phyloP scores from a whole-genome alignment of 2,329 filamentous ascomycete genomes.

The Curvularia sp. region DNA sequence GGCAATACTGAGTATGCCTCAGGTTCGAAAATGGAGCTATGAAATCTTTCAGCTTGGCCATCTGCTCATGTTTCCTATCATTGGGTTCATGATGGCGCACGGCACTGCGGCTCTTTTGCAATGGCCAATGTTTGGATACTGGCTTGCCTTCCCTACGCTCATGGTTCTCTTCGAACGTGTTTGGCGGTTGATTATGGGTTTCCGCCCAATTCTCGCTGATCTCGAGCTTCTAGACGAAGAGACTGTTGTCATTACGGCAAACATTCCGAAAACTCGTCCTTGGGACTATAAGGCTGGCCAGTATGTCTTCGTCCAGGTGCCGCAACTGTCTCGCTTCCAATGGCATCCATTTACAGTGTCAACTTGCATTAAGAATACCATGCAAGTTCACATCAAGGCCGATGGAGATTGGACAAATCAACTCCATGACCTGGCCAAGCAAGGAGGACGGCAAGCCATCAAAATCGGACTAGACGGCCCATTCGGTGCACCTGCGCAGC shows the following conservation, averaged over 20 bases:
- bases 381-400: slow-evolving; percentile 65
- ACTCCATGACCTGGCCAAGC: slow-evolving; percentile 54
- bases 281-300: slow-evolving; percentile 65
- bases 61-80: slow-evolving; percentile 65
- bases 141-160: slow-evolving; percentile 61
- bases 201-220: slow-evolving; percentile 58
- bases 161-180: slow-evolving; percentile 59
- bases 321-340: slow-evolving; percentile 60
- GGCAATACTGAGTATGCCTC: slow-evolving; percentile 58
- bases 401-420: slow-evolving; percentile 64
- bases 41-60: slow-evolving; percentile 65
- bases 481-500: slow-evolving; percentile 64
- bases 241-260: slow-evolving; percentile 59
- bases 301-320: slow-evolving; percentile 65
- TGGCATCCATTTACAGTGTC: slow-evolving; percentile 69
- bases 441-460: slow-evolving; percentile 49
- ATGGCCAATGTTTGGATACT: slow-evolving; percentile 64
- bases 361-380: slow-evolving; percentile 59
- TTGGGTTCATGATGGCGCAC: slow-evolving; percentile 63
- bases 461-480: slow-evolving; percentile 64
- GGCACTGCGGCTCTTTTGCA: slow-evolving; percentile 60
- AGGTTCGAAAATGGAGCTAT: slow-evolving; percentile 60
- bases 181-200: slow-evolving; percentile 56
- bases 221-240: slow-evolving; percentile 61
- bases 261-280: slow-evolving; percentile 57